Percentiles rank a stretch among this genome's conserved stretches.
Evolutionary conservation across 208 protist genomes (phyloP).

Genomic region (Novymonas esmeraldas): DNA sequence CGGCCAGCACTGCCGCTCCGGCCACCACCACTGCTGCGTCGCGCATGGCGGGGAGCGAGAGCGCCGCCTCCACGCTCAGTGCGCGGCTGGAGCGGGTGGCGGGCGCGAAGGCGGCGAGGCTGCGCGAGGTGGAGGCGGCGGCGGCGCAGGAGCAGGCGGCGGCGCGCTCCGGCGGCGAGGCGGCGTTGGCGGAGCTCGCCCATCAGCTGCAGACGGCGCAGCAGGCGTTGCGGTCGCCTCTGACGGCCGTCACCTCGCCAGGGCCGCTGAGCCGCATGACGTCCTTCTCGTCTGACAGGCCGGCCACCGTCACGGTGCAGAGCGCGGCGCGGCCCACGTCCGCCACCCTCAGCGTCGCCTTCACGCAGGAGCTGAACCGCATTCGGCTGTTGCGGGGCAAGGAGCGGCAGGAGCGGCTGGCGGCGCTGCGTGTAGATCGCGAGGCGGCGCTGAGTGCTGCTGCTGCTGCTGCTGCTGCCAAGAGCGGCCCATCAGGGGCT

Average conservation of each 20-base stretch:
- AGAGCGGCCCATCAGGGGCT: not conserved
- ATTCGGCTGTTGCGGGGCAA: slow-evolving; percentile 24
- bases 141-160: slow-evolving; percentile 22
- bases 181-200: slow-evolving; percentile 10
- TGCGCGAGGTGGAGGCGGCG: slow-evolving; percentile 21
- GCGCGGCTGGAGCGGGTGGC: slow-evolving; percentile 22
- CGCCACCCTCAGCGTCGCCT: slow-evolving; percentile 19
- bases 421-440: slow-evolving; percentile 31
- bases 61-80: not conserved
- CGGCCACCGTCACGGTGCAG: slow-evolving; percentile 7
- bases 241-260: not conserved
- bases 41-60: not conserved
- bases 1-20: not conserved
- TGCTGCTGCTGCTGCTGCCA: slow-evolving; percentile 7
- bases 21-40: not conserved
- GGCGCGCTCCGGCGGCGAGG: slow-evolving; percentile 20
- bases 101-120: slow-evolving; percentile 13
- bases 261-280: not conserved
- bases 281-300: slow-evolving; percentile 12
- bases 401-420: slow-evolving; percentile 42
- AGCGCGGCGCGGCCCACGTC: slow-evolving; percentile 11
- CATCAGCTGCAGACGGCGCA: slow-evolving; percentile 12
- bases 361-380: slow-evolving; percentile 35
- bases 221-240: not conserved
- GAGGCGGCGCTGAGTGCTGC: slow-evolving; percentile 20